phyloP scores from a whole-genome alignment of 1,284 basidiomycete species.

The Sutorius eximius region DNA sequence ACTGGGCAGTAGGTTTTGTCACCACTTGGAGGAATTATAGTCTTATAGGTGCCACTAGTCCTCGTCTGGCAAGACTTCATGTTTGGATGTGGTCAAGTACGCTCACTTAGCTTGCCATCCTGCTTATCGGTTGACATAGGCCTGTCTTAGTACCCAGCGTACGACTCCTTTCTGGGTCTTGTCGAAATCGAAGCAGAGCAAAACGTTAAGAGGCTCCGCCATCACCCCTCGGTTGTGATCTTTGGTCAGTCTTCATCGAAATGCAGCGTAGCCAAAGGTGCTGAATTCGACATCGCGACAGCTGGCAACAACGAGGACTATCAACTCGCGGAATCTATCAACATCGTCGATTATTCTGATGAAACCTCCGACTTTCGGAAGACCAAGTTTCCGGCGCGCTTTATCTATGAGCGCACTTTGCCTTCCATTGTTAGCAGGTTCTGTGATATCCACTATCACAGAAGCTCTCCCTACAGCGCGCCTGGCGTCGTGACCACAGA shows the following conservation, averaged over 20 bases:
- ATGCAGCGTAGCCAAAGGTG: not conserved
- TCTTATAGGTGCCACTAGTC: constrained; percentile 44
- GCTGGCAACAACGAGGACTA: constrained; percentile 94
- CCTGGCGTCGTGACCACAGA: constrained; percentile 74
- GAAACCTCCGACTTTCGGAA: constrained; percentile 79
- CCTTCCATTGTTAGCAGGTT: constrained; percentile 68
- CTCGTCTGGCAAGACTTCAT: constrained; percentile 90
- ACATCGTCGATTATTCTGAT: constrained; percentile 81
- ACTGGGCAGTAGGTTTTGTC: constrained; percentile 57
- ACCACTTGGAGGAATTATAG: not conserved
- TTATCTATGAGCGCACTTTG: constrained; percentile 84
- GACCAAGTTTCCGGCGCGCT: constrained; percentile 81
- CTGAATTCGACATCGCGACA: constrained; percentile 27
- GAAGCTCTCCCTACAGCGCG: constrained; percentile 84
- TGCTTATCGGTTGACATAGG: not conserved
- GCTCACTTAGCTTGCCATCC: constrained; percentile 9
- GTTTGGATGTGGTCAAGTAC: constrained; percentile 80
- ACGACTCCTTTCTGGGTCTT: constrained; percentile 66
- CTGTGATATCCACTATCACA: constrained; percentile 77
- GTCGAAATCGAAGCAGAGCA: constrained; percentile 71
- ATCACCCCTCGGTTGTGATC: constrained; percentile 81
- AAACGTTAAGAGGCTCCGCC: constrained; percentile 69
- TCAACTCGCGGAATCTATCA: constrained; percentile 73
- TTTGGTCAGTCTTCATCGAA: constrained; percentile 53
- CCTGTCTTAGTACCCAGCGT: constrained; percentile 65